Evolutionary conservation across 768 basidiomycete species (phyloP).

Genomic region (Leccinum subgranulosum): DNA sequence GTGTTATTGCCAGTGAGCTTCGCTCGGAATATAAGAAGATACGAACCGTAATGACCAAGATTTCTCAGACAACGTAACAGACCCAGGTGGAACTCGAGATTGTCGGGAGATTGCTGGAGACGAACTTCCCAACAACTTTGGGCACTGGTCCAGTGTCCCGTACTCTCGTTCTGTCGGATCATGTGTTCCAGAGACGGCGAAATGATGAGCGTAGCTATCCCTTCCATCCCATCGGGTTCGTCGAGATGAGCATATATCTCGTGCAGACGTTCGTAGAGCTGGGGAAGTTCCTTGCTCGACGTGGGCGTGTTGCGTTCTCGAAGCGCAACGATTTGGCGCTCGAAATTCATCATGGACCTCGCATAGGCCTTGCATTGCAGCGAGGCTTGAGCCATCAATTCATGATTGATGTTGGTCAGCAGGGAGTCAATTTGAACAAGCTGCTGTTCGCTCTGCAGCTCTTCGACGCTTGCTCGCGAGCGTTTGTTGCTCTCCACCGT

Average conservation of each 20-base stretch:
- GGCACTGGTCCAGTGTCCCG: slow-evolving; percentile 95
- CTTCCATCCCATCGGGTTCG: slow-evolving; percentile 99
- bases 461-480: slow-evolving; percentile 36
- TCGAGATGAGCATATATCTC: slow-evolving; percentile 95
- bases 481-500: slow-evolving; percentile 50
- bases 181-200: slow-evolving; percentile 92
- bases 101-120: slow-evolving; percentile 86
- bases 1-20: background rate
- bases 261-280: slow-evolving; percentile 83
- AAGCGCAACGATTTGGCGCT: slow-evolving; percentile 69
- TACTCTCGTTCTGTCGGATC: slow-evolving; percentile 96
- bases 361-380: slow-evolving; percentile 94
- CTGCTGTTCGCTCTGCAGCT: slow-evolving; percentile 49
- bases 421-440: slow-evolving; percentile 75
- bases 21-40: slow-evolving; percentile 1
- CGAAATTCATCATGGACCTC: slow-evolving; percentile 91
- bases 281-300: slow-evolving; percentile 41
- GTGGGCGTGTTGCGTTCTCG: slow-evolving; percentile 37
- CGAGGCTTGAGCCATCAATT: slow-evolving; percentile 90
- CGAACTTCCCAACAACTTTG: slow-evolving; percentile 99
- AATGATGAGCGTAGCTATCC: slow-evolving; percentile 83
- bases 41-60: slow-evolving; percentile 93
- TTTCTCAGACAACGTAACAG: slow-evolving; percentile 88
- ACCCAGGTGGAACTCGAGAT: slow-evolving; percentile 85
- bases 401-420: slow-evolving; percentile 77